Conservation (phyloP, 1,139 yeast genomes). For the Suhomyces coccinellae region DNA sequence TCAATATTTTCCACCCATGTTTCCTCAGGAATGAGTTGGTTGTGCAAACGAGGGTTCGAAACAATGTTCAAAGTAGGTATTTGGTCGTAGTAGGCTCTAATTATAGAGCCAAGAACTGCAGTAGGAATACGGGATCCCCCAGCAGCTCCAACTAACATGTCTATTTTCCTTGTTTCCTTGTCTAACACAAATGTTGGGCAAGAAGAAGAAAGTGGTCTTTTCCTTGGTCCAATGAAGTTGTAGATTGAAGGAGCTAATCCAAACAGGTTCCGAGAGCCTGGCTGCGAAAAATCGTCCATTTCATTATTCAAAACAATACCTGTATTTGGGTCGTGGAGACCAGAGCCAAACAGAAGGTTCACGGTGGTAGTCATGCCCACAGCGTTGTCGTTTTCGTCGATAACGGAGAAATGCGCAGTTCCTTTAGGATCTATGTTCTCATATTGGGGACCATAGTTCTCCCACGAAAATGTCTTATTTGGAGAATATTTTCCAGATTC, state of each 20-base stretch:
- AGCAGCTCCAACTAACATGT: conserved; percentile 83
- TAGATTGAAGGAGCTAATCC: conserved; percentile 76
- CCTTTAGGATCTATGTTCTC: conserved; percentile 80
- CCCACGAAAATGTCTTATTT: conserved; percentile 62
- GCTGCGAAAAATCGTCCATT: conserved; percentile 94
- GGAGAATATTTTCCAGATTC: conserved; percentile 49
- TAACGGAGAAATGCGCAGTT: conserved; percentile 79
- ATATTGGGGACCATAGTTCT: conserved; percentile 74
- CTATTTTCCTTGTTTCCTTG: conserved; percentile 48
- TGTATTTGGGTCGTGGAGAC: conserved; percentile 75
- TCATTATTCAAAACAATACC: conserved; percentile 86
- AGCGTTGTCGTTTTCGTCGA: conserved; percentile 71
- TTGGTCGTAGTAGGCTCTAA: conserved; percentile 59
- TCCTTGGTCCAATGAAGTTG: conserved; percentile 72
- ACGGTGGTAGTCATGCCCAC: conserved; percentile 88
- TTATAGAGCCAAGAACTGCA: conserved; percentile 76
- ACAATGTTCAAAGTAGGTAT: conserved; percentile 65
- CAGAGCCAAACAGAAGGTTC: conserved; percentile 80
- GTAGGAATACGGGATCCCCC: conserved; percentile 94
- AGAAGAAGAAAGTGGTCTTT: conserved; percentile 83
- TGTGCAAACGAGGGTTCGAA: conserved; percentile 81
- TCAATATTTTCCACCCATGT: conserved; percentile 57
- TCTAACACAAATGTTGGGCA: conserved; percentile 71
- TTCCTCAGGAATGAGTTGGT: conserved; percentile 78
- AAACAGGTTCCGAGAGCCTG: conserved; percentile 69